Evolutionary conservation across 345 rosid genomes (phyloP).

Genomic region (Linum lewisii): DNA sequence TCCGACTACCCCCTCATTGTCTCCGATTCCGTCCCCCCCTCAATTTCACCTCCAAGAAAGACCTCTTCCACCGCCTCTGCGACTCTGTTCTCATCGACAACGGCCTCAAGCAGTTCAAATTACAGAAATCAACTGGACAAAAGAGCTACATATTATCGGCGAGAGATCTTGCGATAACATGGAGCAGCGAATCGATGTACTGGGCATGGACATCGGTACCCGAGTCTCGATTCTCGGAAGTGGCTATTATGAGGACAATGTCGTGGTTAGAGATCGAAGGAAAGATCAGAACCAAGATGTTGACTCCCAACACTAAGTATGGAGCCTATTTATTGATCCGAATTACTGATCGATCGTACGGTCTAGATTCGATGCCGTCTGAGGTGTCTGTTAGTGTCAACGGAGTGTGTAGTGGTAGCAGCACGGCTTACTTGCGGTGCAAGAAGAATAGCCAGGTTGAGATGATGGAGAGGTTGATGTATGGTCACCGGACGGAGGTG

Average conservation of each 20-base stretch:
- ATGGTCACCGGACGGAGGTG: constrained; percentile 8
- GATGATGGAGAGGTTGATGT: constrained; percentile 9
- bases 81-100: constrained; percentile 33
- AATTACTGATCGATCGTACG: constrained; percentile 30
- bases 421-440: constrained; percentile 14
- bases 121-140: constrained; percentile 53
- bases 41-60: constrained; percentile 40
- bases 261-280: constrained; percentile 39
- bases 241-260: constrained; percentile 27
- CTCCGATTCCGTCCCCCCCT: constrained; percentile 16
- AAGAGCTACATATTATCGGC: constrained; percentile 47
- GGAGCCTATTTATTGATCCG: constrained; percentile 40
- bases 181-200: constrained; percentile 33
- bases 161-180: constrained; percentile 48
- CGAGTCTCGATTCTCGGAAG: constrained; percentile 55
- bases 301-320: constrained; percentile 41
- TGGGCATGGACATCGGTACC: constrained; percentile 51
- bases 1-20: constrained; percentile 22
- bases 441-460: background rate
- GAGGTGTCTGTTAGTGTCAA: constrained; percentile 28
- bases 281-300: constrained; percentile 17
- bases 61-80: constrained; percentile 43
- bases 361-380: constrained; percentile 39
- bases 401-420: constrained; percentile 7
- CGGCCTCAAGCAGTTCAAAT: constrained; percentile 45